A percentile compares a stretch with the other conserved stretches of the same genome.
phyloP scores from a whole-genome alignment of 345 rosid species.

The Citrus trifoliata region DNA sequence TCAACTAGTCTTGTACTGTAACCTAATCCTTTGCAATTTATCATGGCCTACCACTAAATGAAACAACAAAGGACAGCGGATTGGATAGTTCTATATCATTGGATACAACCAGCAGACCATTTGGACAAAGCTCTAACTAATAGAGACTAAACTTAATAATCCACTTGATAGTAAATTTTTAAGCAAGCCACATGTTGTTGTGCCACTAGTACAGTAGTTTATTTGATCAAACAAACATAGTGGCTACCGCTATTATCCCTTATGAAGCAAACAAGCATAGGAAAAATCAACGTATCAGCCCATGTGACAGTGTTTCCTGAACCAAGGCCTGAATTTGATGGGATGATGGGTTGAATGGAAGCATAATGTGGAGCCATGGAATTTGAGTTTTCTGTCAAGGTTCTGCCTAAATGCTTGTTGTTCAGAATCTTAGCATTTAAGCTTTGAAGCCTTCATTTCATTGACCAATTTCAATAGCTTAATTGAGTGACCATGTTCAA shows the following conservation, averaged over 20 bases:
- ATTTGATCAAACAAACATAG: not conserved
- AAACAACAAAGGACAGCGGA: not conserved
- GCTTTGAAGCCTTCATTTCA: not conserved
- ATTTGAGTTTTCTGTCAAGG: not conserved
- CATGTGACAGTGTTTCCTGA: slow-evolving; percentile 2
- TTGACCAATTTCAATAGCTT: not conserved
- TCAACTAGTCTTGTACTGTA: not conserved
- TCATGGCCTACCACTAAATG: slow-evolving; percentile 5
- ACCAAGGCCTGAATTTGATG: not conserved
- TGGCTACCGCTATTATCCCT: not conserved
- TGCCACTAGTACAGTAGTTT: not conserved
- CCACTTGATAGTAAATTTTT: not conserved
- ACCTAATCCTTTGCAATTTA: not conserved
- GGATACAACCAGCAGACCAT: not conserved
- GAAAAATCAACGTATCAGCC: not conserved
- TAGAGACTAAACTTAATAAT: not conserved
- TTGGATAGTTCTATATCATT: not conserved
- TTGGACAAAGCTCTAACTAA: not conserved
- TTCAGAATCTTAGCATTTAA: not conserved
- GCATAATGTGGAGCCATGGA: not conserved
- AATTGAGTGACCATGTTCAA: not conserved
- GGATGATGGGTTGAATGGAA: not conserved
- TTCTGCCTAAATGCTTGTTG: not conserved
- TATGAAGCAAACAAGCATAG: not conserved
- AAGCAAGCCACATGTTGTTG: not conserved